Conservation (phyloP, 192 early-diverging fungal species). For the Backusella mclennaniae region DNA sequence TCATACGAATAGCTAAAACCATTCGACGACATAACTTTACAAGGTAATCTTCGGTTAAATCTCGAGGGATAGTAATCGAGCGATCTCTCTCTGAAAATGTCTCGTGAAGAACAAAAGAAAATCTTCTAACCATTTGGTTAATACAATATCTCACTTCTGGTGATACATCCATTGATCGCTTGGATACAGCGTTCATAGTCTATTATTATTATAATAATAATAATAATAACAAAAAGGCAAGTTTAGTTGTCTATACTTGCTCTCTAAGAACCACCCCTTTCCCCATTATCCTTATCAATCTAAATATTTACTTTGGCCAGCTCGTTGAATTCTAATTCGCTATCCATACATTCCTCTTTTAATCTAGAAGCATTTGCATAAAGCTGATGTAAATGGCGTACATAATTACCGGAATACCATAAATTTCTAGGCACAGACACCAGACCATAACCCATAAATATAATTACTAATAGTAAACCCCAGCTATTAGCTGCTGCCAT, state of each 20-base stretch:
- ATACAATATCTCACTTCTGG: slow-evolving; percentile 19
- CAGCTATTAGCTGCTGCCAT: slow-evolving; percentile 96
- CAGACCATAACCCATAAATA: slow-evolving; percentile 92
- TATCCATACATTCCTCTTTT: slow-evolving; percentile 84
- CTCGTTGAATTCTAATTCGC: slow-evolving; percentile 69
- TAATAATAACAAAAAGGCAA: too few species aligned
- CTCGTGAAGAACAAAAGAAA: slow-evolving; percentile 28
- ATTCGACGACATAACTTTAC: slow-evolving; percentile 66
- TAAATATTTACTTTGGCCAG: slow-evolving; percentile 27
- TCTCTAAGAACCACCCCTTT: background rate
- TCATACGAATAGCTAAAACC: slow-evolving; percentile 66
- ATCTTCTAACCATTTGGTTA: slow-evolving; percentile 21
- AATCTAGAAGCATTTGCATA: slow-evolving; percentile 63
- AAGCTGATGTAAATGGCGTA: slow-evolving; percentile 59
- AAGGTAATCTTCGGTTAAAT: slow-evolving; percentile 64
- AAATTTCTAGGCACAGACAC: slow-evolving; percentile 85
- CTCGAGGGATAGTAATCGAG: slow-evolving; percentile 42
- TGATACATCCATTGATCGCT: background rate
- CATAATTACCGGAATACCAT: slow-evolving; percentile 73
- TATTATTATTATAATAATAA: background rate
- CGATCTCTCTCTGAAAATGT: slow-evolving; percentile 19
- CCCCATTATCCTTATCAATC: background rate
- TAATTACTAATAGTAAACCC: slow-evolving; percentile 84
- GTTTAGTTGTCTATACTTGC: background rate
- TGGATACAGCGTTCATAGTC: slow-evolving; percentile 32